These are phyloP conservation scores for Evernia prunastri DNA, from an alignment of 495 filamentous ascomycete genomes.

Conservation along the genomic window DNA sequence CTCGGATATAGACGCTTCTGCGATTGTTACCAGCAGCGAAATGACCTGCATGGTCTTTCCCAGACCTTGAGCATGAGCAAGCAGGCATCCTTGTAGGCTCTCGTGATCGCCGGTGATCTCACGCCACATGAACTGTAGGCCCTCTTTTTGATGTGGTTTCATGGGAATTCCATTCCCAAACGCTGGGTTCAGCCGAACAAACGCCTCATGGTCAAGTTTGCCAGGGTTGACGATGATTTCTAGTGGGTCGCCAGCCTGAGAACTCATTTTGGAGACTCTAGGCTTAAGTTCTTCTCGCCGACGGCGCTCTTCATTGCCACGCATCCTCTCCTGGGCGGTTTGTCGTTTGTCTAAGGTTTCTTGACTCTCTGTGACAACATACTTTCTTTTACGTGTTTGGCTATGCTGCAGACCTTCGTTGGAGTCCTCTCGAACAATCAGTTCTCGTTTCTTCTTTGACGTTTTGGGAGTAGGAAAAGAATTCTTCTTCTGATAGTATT, in stretches of 20 bases:
- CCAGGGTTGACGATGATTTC: constrained; percentile 64
- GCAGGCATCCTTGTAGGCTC: constrained; percentile 63
- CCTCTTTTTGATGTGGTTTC: constrained; percentile 57
- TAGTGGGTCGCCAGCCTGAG: constrained; percentile 36
- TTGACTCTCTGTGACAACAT: constrained; percentile 40
- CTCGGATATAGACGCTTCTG: constrained; percentile 53
- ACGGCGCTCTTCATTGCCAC: constrained; percentile 16
- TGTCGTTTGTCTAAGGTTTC: constrained; percentile 43
- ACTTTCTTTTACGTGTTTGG: constrained; percentile 43
- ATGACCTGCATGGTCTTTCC: constrained; percentile 93
- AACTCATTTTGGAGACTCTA: constrained; percentile 34
- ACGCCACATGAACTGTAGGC: constrained; percentile 86
- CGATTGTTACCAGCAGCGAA: constrained; percentile 68
- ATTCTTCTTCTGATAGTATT: constrained; percentile 11
- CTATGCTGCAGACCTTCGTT: constrained; percentile 18
- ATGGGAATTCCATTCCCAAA: constrained; percentile 40
- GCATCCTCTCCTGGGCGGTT: constrained; percentile 37
- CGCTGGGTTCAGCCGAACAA: constrained; percentile 46
- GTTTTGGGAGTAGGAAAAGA: background rate
- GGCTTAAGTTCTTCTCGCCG: constrained; percentile 44
- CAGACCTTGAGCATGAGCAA: constrained; percentile 90
- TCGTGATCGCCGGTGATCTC: constrained; percentile 56
- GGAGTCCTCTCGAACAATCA: constrained; percentile 16
- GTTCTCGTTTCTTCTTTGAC: constrained; percentile 8
- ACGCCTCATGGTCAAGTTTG: constrained; percentile 49